Evolutionary conservation across 2,329 filamentous ascomycete genomes (phyloP), one percentile per base, ranked within the genome.

Genomic region (Dactylonectria estremocensis): DNA sequence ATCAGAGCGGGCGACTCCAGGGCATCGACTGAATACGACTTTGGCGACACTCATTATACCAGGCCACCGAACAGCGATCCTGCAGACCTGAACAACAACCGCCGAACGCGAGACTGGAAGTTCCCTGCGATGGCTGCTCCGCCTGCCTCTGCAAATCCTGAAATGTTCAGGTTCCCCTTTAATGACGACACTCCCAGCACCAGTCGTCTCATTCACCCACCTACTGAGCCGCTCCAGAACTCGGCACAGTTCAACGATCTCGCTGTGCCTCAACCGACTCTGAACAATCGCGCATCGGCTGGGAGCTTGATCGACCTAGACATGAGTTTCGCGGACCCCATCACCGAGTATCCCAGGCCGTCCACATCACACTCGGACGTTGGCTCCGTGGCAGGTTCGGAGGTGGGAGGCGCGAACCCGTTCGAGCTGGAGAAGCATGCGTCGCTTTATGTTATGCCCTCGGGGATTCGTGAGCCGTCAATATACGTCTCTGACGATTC

Each of bases 361-460:
- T 90, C 88, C 2, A 90, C 88, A 0, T 88, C 88, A 11, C 86
- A 90, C 75, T 91, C 89, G 1, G 88, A 90, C 67, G 86, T 83
- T 13, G 85, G 77, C 2, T 89, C 87, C 1, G 81, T 90, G 11
- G 83, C 84, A 8, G 89, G 88, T 57, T 89, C 88, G 1, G 87
- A 90, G 64, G 77, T 87, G 35, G 85, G 87, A 28, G 82, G 84
- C 13, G 84, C 82, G 2, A 89, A 89, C 71, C 88, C 89, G 0
- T 91, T 91, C 64, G 88, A 91, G 61, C 82, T 91, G 3, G 90
- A 92, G 76, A 85, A 87, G n/a, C 89, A 91, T 71, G 82, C 88
- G 1, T 90, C 88, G 1, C 79, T 90, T 1, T 89, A 89, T 68
- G 81, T 80, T 13, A 75, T 78, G 72, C 78, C 82, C 5, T 74